These are phyloP conservation scores for Colletotrichum navitas DNA, from an alignment of 2,329 filamentous ascomycete genomes.

Conservation along the genomic window DNA sequence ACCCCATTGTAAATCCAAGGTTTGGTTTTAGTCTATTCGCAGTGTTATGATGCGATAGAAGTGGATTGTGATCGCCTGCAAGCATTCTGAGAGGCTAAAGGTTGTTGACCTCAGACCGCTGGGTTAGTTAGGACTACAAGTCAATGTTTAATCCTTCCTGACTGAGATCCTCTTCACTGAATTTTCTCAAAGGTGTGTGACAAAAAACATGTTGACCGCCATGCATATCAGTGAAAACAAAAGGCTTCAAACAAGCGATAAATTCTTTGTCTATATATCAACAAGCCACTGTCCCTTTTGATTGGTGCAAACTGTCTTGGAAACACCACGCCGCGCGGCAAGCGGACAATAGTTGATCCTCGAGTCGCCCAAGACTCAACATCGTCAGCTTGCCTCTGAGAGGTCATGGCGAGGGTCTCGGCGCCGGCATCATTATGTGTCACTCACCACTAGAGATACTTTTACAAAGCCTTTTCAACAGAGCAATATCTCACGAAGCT, in stretches of 20 bases:
- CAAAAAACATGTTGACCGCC: background rate
- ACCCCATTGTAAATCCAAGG: no score
- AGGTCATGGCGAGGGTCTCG: constrained; percentile 3
- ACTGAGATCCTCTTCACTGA: no score
- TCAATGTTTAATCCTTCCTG: background rate
- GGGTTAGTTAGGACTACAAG: background rate
- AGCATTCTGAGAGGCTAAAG: background rate
- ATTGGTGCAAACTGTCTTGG: background rate
- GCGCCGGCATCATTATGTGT: background rate
- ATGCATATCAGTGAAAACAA: background rate
- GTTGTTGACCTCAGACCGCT: background rate
- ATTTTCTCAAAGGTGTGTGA: background rate
- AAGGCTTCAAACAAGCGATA: background rate
- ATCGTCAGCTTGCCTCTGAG: background rate
- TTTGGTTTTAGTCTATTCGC: background rate
- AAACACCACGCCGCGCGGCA: background rate
- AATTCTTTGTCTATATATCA: background rate
- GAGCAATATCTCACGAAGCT: background rate
- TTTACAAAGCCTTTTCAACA: background rate
- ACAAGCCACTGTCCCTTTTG: background rate
- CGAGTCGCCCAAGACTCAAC: background rate
- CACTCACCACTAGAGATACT: no score
- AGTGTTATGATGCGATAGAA: no score
- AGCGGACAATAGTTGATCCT: constrained; percentile 4
- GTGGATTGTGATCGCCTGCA: background rate